These are phyloP conservation scores for Hypomyces rosellus DNA, from an alignment of 2,329 filamentous ascomycete genomes.

Conservation along the genomic window DNA sequence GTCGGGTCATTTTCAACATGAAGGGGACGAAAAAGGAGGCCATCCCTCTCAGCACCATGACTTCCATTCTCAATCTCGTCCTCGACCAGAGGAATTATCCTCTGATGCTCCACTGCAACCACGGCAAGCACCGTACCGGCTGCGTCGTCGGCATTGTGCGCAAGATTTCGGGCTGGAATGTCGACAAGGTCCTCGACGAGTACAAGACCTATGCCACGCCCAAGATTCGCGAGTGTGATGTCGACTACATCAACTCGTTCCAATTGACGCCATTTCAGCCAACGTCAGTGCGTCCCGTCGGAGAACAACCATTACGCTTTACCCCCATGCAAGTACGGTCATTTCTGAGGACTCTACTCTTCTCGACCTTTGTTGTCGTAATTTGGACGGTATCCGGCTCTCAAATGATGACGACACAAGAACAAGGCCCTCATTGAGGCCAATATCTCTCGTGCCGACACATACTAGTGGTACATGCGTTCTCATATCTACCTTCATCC, in stretches of 20 bases:
- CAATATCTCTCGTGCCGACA: not conserved
- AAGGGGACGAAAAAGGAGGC: constrained; percentile 80
- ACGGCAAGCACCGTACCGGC: constrained; percentile 88
- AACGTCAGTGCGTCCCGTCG: not conserved
- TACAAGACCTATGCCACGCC: constrained; percentile 61
- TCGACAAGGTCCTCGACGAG: constrained; percentile 59
- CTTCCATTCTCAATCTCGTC: constrained; percentile 62
- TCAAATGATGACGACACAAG: constrained; percentile 19
- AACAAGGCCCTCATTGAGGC: constrained; percentile 13
- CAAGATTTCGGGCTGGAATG: constrained; percentile 62
- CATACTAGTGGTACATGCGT: not conserved
- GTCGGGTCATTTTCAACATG: constrained; percentile 70
- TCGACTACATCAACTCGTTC: constrained; percentile 52
- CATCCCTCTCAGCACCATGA: constrained; percentile 62
- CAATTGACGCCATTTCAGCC: constrained; percentile 31
- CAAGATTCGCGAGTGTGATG: constrained; percentile 54
- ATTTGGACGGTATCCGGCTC: constrained; percentile 38
- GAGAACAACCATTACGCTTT: constrained; percentile 8
- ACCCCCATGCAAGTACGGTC: constrained; percentile 24
- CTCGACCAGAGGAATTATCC: constrained; percentile 71
- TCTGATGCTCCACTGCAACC: constrained; percentile 85
- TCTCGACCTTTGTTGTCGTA: constrained; percentile 35
- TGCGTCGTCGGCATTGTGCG: constrained; percentile 79
- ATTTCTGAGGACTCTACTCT: constrained; percentile 38
- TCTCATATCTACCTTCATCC: no score